These are phyloP conservation scores for Rhizopogon rudus DNA, from an alignment of 768 basidiomycete genomes.

Conservation along the genomic window DNA sequence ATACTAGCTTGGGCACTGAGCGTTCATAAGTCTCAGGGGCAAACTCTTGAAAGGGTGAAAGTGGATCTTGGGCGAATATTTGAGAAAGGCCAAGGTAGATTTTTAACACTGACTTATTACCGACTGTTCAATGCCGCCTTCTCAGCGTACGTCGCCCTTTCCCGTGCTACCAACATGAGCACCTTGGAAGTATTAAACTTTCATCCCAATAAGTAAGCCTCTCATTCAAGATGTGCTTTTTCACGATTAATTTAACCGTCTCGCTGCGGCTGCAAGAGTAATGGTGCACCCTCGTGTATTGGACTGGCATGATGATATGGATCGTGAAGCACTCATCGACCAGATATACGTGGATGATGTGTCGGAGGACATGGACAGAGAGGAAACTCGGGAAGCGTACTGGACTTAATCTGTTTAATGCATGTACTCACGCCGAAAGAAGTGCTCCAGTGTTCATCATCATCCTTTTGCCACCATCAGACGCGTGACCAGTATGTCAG, in stretches of 20 bases:
- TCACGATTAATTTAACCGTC: conserved; percentile 1
- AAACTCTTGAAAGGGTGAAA: conserved; percentile 80
- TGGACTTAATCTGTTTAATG: conserved; percentile 8
- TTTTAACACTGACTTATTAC: neutral
- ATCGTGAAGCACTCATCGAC: conserved; percentile 9
- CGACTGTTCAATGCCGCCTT: neutral
- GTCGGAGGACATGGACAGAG: conserved; percentile 32
- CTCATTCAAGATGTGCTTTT: neutral
- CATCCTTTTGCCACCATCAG: too few relatives aligned
- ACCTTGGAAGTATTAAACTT: conserved; percentile 64
- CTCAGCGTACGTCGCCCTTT: conserved; percentile 66
- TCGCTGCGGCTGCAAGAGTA: conserved; percentile 36
- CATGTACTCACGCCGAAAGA: too few relatives aligned
- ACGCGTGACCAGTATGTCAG: too few relatives aligned
- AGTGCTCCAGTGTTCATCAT: too few relatives aligned
- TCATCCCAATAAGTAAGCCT: conserved; percentile 47
- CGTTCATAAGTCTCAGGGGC: conserved; percentile 88
- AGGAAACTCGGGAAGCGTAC: conserved; percentile 30
- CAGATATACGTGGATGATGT: conserved; percentile 13
- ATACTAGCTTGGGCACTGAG: conserved; percentile 86
- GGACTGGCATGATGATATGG: conserved; percentile 43
- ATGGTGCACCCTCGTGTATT: conserved; percentile 60
- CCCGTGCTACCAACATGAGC: conserved; percentile 65
- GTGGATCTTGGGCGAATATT: conserved; percentile 75
- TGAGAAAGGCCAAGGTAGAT: conserved; percentile 71